phyloP scores from a whole-genome alignment of 306 rosid genomes.

The Lathyrus oleraceus region DNA sequence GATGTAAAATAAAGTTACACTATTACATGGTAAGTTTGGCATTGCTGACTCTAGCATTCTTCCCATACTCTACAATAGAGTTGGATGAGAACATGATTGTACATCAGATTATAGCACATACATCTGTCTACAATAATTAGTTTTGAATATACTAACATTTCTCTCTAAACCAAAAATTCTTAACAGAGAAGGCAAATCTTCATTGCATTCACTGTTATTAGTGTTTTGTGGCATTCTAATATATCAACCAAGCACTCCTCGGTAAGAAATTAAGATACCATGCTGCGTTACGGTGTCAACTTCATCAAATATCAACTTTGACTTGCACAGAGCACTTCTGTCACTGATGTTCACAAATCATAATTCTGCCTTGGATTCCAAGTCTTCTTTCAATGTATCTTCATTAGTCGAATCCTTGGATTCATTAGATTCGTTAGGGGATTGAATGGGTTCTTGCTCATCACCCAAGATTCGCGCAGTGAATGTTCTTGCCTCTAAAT shows the following conservation, averaged over 20 bases:
- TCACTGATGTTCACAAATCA: conserved; percentile 34
- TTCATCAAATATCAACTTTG: conserved; percentile 23
- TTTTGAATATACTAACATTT: conserved; percentile 21
- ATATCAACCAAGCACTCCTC: conserved; percentile 27
- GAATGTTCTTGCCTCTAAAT: conserved; percentile 79
- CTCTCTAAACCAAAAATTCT: conserved; percentile 35
- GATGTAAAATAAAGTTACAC: conserved; percentile 15
- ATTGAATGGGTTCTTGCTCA: conserved; percentile 50
- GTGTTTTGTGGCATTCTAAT: conserved; percentile 33
- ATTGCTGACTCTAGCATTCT: conserved; percentile 14
- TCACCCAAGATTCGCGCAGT: conserved; percentile 80
- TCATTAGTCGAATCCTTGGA: conserved; percentile 32
- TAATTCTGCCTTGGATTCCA: conserved; percentile 82
- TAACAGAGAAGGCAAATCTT: conserved; percentile 36
- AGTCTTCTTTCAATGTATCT: conserved; percentile 44
- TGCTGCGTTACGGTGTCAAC: not conserved
- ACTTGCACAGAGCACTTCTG: not conserved
- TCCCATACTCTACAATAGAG: not conserved
- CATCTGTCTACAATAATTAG: not conserved
- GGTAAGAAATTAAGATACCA: conserved; percentile 22
- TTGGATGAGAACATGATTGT: not conserved
- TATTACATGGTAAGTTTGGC: not conserved
- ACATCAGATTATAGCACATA: conserved; percentile 13
- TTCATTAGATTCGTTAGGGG: conserved; percentile 42
- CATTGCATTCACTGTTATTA: conserved; percentile 28